Evolutionary conservation across 495 filamentous ascomycete species (phyloP), one percentile per base, ranked within the genome.

Genomic region (Pseudoneurospora amorphoporcata): DNA sequence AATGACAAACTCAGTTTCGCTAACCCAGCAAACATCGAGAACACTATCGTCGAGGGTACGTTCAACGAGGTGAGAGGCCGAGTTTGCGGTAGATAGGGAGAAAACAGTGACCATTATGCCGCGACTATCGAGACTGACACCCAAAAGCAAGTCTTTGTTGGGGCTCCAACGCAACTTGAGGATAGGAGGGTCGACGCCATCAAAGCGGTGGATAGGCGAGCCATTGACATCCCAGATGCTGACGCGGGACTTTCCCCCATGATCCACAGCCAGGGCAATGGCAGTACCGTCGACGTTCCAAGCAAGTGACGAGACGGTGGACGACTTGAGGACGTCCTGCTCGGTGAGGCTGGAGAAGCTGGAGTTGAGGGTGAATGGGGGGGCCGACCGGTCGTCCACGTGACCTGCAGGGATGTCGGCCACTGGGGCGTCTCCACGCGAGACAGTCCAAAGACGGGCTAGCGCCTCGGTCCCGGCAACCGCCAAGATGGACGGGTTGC

Each of bases 381-480:
- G 14, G 43, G 68, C 53, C 53, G 53, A 35, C 29, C 29, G 73
- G 69, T 77, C 79, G 69, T 82, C 82, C 84, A 84, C 84, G 84
- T 85, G 82, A 84, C 76, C 77, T 16, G 75, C 53, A 61, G 78
- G 75, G 71, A 81, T 77, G 72, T 80, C 81, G 73, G 80, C 77
- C 72, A 84, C 81, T 71, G 82, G 79, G 76, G 82, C 81, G 73
- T 86, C 80, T 75, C 82, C 82, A 85, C 83, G 81, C 75, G 88
- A 86, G 69, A 94, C 78, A 75, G 88, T 92, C 91, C 91, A 95
- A 80, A 95, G 83, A 73, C 89, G 90, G 83, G 91, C 92, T 86
- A 92, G 90, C 80, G 89, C 88, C 80, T 93, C 90, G 77, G 84
- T 87, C 77, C 92, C 92, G 79, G 89, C 89, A 74, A 89, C 89